Percentiles rank a stretch among this genome's conserved stretches.
Evolutionary conservation across 1,284 basidiomycete genomes (phyloP).

Genomic region (Phlebopus sp.): DNA sequence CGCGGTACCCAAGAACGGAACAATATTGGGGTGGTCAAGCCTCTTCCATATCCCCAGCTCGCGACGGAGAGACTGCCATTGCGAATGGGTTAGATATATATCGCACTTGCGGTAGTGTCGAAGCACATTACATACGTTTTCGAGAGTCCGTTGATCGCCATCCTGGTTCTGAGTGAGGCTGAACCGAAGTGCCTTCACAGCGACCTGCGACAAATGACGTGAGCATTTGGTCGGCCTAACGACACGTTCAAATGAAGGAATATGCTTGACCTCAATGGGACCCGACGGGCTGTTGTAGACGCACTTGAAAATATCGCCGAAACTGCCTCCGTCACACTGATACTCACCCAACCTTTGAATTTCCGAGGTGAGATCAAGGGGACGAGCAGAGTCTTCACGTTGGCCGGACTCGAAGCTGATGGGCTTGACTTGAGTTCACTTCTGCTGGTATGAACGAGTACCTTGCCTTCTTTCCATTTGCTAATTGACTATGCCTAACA

Average conservation of each 20-base stretch:
- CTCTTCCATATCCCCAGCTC: slow-evolving; percentile 24
- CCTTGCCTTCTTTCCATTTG: too few relatives aligned
- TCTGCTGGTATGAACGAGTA: too few relatives aligned
- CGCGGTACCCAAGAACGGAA: slow-evolving; percentile 18
- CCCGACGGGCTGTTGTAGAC: neutral
- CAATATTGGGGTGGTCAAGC: slow-evolving; percentile 13
- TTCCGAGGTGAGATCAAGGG: too few relatives aligned
- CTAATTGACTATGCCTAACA: too few relatives aligned
- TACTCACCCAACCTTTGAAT: too few relatives aligned
- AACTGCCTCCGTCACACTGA: slow-evolving; percentile 3
- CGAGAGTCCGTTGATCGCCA: neutral
- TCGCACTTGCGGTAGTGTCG: too few relatives aligned
- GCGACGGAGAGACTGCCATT: slow-evolving; percentile 5
- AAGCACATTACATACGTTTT: neutral
- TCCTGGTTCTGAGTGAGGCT: neutral
- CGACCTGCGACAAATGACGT: neutral
- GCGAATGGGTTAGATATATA: too few relatives aligned
- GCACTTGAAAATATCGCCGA: slow-evolving; percentile 11
- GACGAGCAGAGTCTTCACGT: too few relatives aligned
- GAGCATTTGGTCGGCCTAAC: neutral
- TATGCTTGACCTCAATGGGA: neutral
- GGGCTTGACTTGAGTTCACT: too few relatives aligned
- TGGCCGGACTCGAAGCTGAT: too few relatives aligned
- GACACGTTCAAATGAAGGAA: neutral
- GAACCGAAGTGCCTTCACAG: slow-evolving; percentile 5